These are phyloP conservation scores for Picochlorum sp. DNA, from an alignment of 139 green algal species.

Conservation along the genomic window DNA sequence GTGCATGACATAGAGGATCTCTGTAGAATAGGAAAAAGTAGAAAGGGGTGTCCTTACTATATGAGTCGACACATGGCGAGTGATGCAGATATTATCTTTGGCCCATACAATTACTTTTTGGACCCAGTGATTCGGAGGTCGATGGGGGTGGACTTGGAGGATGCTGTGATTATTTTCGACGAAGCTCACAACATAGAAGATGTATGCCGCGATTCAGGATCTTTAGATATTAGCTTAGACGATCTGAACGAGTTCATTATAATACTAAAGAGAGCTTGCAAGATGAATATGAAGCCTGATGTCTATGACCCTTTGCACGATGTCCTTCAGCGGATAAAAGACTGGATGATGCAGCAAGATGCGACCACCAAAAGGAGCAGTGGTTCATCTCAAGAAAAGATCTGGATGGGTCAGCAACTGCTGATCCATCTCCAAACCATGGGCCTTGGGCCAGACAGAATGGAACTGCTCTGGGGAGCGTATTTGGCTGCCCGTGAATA, in stretches of 20 bases:
- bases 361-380: constrained; percentile 2
- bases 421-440: constrained; percentile 27
- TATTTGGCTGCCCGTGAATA: constrained; percentile 37
- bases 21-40: constrained; percentile 27
- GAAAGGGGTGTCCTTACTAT: constrained; percentile 85
- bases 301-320: constrained; percentile 42
- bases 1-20: constrained; percentile 94
- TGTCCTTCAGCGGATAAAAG: constrained; percentile 7
- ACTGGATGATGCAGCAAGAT: constrained; percentile 1
- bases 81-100: constrained; percentile 87
- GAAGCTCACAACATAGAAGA: constrained; percentile 98
- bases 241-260: constrained; percentile 35
- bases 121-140: constrained; percentile 58
- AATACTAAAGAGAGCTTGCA: constrained; percentile 13
- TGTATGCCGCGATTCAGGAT: constrained; percentile 38
- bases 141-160: constrained; percentile 63
- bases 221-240: constrained; percentile 49
- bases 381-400: constrained; percentile 1
- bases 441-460: constrained; percentile 14
- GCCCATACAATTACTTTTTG: constrained; percentile 83
- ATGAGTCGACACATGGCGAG: constrained; percentile 43
- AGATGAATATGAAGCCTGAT: constrained; percentile 23
- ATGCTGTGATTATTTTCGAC: constrained; percentile 85
- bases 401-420: constrained; percentile 20
- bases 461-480: constrained; percentile 33